Percentiles rank a stretch among this genome's conserved stretches.
These are phyloP conservation scores for Pythium brachiatum DNA, from an alignment of 352 stramenopile species.

Conservation along the genomic window DNA sequence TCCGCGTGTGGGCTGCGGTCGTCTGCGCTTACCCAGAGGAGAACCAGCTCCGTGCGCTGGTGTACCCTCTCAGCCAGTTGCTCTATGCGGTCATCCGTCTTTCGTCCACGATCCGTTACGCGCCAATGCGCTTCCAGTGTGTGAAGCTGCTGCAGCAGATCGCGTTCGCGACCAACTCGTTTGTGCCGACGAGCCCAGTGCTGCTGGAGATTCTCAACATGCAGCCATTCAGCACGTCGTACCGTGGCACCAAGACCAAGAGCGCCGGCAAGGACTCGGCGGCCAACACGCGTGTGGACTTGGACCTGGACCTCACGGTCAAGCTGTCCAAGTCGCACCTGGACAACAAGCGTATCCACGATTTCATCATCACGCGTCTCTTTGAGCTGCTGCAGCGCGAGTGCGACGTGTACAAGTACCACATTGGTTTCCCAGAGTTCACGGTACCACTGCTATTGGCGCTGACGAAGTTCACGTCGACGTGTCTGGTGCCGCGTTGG, in stretches of 20 bases:
- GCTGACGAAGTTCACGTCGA: slow-evolving; percentile 89
- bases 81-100: slow-evolving; percentile 73
- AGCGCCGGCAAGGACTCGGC: slow-evolving; percentile 20
- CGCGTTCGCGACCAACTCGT: slow-evolving; percentile 91
- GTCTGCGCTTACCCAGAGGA: slow-evolving; percentile 87
- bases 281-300: slow-evolving; percentile 37
- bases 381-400: slow-evolving; percentile 95
- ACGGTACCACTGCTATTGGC: slow-evolving; percentile 84
- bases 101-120: slow-evolving; percentile 75
- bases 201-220: slow-evolving; percentile 94
- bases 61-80: slow-evolving; percentile 95
- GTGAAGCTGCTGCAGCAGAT: slow-evolving; percentile 96
- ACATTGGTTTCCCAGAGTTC: slow-evolving; percentile 95
- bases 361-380: slow-evolving; percentile 87
- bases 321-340: slow-evolving; percentile 92
- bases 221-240: slow-evolving; percentile 87
- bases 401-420: slow-evolving; percentile 95
- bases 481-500: slow-evolving; percentile 76
- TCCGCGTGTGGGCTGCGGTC: slow-evolving; percentile 96
- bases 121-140: slow-evolving; percentile 96
- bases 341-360: slow-evolving; percentile 84
- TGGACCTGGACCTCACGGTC: slow-evolving; percentile 82
- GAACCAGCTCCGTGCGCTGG: slow-evolving; percentile 88
- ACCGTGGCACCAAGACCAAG: slow-evolving; percentile 54
- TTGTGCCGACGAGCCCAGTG: slow-evolving; percentile 93